These are phyloP conservation scores for Nectriaceae sp. DNA, from an alignment of 2,329 filamentous ascomycete species.

Conservation along the genomic window DNA sequence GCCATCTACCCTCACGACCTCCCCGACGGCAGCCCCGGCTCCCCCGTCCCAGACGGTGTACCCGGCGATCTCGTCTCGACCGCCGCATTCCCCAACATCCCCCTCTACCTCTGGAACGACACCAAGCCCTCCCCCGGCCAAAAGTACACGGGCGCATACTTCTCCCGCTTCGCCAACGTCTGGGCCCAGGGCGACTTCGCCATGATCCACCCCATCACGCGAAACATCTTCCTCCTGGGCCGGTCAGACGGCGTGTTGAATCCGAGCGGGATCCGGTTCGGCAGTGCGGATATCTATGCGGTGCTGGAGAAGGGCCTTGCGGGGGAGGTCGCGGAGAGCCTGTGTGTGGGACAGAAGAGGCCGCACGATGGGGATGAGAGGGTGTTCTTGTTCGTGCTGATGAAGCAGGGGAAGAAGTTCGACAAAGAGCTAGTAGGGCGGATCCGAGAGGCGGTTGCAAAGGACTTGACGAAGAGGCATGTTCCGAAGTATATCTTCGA, in stretches of 20 bases:
- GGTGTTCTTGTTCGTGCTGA: constrained; percentile 57
- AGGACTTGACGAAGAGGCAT: constrained; percentile 70
- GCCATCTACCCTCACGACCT: constrained; percentile 66
- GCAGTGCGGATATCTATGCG: constrained; percentile 77
- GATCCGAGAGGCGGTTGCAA: constrained; percentile 66
- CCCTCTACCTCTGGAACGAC: constrained; percentile 66
- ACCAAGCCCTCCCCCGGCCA: constrained; percentile 47
- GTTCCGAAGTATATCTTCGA: constrained; percentile 79
- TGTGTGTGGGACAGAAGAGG: constrained; percentile 78
- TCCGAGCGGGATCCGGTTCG: constrained; percentile 77
- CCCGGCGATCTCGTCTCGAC: constrained; percentile 76
- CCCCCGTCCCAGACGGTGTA: constrained; percentile 55
- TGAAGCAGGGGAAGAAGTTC: constrained; percentile 59
- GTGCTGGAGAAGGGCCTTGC: constrained; percentile 70
- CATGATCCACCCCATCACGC: constrained; percentile 66
- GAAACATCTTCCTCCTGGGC: constrained; percentile 66
- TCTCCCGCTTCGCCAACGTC: constrained; percentile 63
- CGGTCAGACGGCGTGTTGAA: constrained; percentile 80
- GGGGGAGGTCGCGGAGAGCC: constrained; percentile 65
- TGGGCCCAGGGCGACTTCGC: constrained; percentile 88
- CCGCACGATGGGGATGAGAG: constrained; percentile 55
- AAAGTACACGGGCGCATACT: constrained; percentile 63
- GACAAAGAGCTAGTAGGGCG: constrained; percentile 54
- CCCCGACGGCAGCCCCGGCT: constrained; percentile 44
- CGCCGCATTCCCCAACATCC: constrained; percentile 73